phyloP scores from a whole-genome alignment of 176 grass and related monocot species.

The Ensete ventricosum region DNA sequence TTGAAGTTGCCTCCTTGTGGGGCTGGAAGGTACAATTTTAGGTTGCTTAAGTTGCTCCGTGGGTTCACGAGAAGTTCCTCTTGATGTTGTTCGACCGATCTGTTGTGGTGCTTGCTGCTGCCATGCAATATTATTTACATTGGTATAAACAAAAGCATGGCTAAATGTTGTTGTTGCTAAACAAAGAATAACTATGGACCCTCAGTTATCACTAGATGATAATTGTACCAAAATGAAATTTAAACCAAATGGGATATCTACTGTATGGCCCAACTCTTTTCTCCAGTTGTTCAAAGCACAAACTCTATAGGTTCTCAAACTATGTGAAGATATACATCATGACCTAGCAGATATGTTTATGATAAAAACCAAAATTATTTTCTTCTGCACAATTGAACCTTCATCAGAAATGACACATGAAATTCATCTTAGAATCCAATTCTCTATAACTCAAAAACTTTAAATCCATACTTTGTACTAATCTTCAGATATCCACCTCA shows the following conservation, averaged over 20 bases:
- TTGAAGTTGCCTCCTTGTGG: conserved; percentile 2
- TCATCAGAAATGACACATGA: too few relatives aligned
- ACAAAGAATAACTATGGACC: background rate
- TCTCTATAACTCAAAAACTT: too few relatives aligned
- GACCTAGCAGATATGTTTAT: too few relatives aligned
- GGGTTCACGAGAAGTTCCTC: conserved; percentile 30
- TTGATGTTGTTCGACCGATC: conserved; percentile 40
- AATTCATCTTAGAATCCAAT: too few relatives aligned
- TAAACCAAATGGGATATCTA: background rate
- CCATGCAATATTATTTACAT: background rate
- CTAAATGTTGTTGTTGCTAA: background rate
- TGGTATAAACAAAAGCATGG: background rate
- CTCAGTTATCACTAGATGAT: background rate
- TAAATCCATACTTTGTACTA: too few relatives aligned
- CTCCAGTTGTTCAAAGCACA: background rate
- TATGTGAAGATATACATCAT: too few relatives aligned
- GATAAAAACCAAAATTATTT: too few relatives aligned
- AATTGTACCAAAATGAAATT: background rate
- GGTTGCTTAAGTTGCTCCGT: conserved; percentile 44
- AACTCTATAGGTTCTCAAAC: background rate
- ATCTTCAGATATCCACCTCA: too few relatives aligned
- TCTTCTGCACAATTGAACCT: too few relatives aligned
- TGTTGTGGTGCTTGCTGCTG: conserved; percentile 30
- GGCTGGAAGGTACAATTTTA: conserved; percentile 33
- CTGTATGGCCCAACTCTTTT: background rate